Percentiles rank a stretch among this genome's conserved stretches.
These are phyloP conservation scores for Pontederia paniculata DNA, from an alignment of 176 grass and related monocot species.

Conservation along the genomic window DNA sequence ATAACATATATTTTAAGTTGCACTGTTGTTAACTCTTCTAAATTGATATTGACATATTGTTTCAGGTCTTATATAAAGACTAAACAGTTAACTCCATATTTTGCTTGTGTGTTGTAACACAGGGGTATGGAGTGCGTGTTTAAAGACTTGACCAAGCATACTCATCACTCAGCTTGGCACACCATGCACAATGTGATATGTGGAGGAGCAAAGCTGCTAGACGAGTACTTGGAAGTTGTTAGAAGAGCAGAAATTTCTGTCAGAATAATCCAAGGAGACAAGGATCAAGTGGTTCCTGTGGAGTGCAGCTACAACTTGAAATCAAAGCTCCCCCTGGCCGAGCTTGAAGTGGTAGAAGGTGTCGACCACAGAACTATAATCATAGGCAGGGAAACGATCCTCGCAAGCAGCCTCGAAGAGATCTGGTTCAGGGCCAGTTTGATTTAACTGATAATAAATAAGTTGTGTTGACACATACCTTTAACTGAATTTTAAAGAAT, in stretches of 20 bases:
- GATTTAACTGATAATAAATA: no score
- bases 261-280: conserved; percentile 46
- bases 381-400: conserved; percentile 30
- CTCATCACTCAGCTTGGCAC: conserved; percentile 88
- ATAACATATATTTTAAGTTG: no score
- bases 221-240: conserved; percentile 40
- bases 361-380: conserved; percentile 46
- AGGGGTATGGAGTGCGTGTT: conserved; percentile 39
- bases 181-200: conserved; percentile 98
- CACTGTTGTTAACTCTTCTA: no score
- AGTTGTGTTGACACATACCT: no score
- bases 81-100: no score
- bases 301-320: conserved; percentile 53
- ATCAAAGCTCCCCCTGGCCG: conserved; percentile 30
- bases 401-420: conserved; percentile 29
- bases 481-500: no score
- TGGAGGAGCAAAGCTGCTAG: conserved; percentile 39
- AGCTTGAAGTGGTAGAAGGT: conserved; percentile 26
- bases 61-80: no score
- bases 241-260: conserved; percentile 37
- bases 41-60: no score
- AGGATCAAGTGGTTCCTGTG: conserved; percentile 46
- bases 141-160: conserved; percentile 58
- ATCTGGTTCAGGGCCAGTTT: conserved; percentile 35
- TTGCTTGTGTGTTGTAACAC: not conserved